These are phyloP conservation scores for Nicotiana paniculata DNA, from an alignment of 257 asterid genomes.

Conservation along the genomic window DNA sequence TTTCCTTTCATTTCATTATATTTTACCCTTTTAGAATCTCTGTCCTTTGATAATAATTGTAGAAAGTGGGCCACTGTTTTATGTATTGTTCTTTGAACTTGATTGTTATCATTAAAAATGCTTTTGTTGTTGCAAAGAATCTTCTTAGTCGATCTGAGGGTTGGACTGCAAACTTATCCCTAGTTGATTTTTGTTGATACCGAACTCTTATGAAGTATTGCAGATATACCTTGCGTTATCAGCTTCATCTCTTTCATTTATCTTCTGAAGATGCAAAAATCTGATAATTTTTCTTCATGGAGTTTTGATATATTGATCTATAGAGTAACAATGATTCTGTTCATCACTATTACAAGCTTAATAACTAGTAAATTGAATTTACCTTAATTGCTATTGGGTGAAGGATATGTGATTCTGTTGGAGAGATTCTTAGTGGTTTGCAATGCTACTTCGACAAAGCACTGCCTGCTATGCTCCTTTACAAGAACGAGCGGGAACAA, in stretches of 20 bases:
- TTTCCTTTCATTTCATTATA: background rate
- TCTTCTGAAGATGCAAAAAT: background rate
- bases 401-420: constrained; percentile 43
- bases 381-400: constrained; percentile 19
- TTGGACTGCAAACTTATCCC: background rate
- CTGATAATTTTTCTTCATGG: background rate
- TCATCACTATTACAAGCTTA: background rate
- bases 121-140: background rate
- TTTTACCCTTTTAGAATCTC: background rate
- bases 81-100: background rate
- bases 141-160: background rate
- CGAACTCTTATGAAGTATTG: background rate
- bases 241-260: background rate
- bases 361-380: background rate
- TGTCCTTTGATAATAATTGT: background rate
- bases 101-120: background rate
- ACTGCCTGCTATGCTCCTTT: constrained; percentile 62
- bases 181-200: background rate
- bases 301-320: background rate
- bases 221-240: background rate
- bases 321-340: background rate
- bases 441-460: constrained; percentile 65
- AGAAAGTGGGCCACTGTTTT: background rate
- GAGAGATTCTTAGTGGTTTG: constrained; percentile 48
- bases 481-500: constrained; percentile 61